phyloP scores from a whole-genome alignment of 2,329 filamentous ascomycete species.

The Xylariaceae sp. region DNA sequence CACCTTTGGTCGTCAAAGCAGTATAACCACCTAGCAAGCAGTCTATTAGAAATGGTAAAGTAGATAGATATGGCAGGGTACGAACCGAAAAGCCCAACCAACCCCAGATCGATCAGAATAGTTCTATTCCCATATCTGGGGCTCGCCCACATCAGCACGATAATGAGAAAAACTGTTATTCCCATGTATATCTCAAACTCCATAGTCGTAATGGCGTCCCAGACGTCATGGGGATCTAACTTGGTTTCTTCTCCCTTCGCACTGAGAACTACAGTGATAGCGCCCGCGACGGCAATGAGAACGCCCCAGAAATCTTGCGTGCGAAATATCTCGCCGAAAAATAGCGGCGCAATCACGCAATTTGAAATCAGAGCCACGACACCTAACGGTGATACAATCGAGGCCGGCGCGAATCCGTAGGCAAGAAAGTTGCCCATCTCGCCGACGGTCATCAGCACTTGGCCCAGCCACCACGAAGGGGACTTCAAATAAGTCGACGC shows the following conservation, averaged over 20 bases:
- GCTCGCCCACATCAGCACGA: slow-evolving; percentile 74
- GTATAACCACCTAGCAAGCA: slow-evolving; percentile 72
- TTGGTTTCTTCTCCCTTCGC: slow-evolving; percentile 86
- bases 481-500: slow-evolving; percentile 77
- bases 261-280: slow-evolving; percentile 87
- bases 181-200: slow-evolving; percentile 89
- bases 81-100: slow-evolving; percentile 85
- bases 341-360: slow-evolving; percentile 89
- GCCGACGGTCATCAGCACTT: slow-evolving; percentile 85
- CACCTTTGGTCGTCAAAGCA: slow-evolving; percentile 92
- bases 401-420: slow-evolving; percentile 95
- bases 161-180: slow-evolving; percentile 68
- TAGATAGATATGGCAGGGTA: neutral
- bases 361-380: slow-evolving; percentile 97
- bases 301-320: slow-evolving; percentile 83
- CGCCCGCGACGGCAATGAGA: slow-evolving; percentile 76
- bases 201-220: slow-evolving; percentile 78
- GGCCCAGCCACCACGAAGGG: slow-evolving; percentile 94
- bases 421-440: slow-evolving; percentile 96
- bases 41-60: slow-evolving; percentile 7
- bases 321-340: slow-evolving; percentile 88
- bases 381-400: slow-evolving; percentile 91
- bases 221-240: slow-evolving; percentile 84
- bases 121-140: slow-evolving; percentile 76
- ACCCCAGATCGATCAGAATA: slow-evolving; percentile 85